A percentile compares a stretch with the other conserved stretches of the same genome.
Conservation (phyloP, 371 early-diverging fungal genomes). For the Nematocida sp. region DNA sequence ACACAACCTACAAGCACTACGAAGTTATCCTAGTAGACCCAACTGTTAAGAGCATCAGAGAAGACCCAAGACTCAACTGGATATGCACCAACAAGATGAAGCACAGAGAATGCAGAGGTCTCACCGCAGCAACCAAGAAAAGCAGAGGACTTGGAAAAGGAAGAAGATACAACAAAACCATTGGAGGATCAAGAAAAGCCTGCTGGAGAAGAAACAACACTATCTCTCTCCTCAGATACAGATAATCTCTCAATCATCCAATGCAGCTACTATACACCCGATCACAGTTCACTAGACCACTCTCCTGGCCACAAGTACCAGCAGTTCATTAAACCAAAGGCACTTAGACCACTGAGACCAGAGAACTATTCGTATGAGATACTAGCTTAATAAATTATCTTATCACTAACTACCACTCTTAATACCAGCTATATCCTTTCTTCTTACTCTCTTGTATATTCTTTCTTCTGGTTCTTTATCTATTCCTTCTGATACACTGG, state of each 20-base stretch:
- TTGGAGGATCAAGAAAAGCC: conserved; percentile 82
- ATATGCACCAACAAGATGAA: conserved; percentile 88
- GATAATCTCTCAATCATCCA: no score
- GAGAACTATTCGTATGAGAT: no score
- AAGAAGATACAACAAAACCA: conserved; percentile 89
- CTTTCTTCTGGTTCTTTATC: no score
- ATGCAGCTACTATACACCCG: no score
- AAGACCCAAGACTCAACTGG: conserved; percentile 95
- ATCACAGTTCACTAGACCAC: no score
- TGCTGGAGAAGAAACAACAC: conserved; percentile 70
- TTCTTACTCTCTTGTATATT: no score
- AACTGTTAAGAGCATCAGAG: conserved; percentile 84
- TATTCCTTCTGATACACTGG: not conserved
- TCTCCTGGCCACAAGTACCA: no score
- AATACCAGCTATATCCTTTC: no score
- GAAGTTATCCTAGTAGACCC: conserved; percentile 97
- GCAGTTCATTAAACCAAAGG: no score
- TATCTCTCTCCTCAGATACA: conserved; percentile 67
- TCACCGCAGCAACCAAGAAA: conserved; percentile 89
- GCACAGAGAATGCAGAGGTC: conserved; percentile 91
- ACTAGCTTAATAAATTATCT: no score
- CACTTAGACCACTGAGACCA: no score
- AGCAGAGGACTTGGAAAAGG: conserved; percentile 92
- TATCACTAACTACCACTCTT: no score
- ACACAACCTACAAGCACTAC: conserved; percentile 90